phyloP scores from a whole-genome alignment of 352 stramenopile species.

The Phytophthora ramorum region DNA sequence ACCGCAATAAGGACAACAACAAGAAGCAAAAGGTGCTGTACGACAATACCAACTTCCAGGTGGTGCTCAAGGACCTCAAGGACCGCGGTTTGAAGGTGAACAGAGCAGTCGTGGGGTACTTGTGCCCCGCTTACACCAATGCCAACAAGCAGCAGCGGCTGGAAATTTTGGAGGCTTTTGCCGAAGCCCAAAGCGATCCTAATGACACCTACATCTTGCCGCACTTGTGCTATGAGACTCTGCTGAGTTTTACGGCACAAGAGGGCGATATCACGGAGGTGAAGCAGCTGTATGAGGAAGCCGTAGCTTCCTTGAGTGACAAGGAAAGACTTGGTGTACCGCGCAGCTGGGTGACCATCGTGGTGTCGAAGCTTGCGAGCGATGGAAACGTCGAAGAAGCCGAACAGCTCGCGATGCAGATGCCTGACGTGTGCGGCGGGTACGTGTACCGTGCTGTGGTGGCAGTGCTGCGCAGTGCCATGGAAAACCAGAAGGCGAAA shows the following conservation, averaged over 20 bases:
- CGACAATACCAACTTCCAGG: constrained; percentile 45
- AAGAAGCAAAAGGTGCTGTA: constrained; percentile 41
- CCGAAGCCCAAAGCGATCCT: constrained; percentile 28
- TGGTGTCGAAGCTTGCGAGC: constrained; percentile 51
- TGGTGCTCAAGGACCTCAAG: constrained; percentile 51
- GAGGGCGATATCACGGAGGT: constrained; percentile 47
- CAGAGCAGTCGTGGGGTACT: constrained; percentile 50
- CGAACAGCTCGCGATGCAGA: constrained; percentile 41
- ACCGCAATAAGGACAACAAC: constrained; percentile 28
- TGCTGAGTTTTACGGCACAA: constrained; percentile 48
- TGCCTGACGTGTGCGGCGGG: constrained; percentile 44
- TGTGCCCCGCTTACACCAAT: constrained; percentile 47
- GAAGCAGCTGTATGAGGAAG: constrained; percentile 57
- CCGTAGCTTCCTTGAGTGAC: constrained; percentile 38
- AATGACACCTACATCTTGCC: constrained; percentile 59
- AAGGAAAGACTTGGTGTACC: constrained; percentile 42
- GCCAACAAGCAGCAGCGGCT: constrained; percentile 67
- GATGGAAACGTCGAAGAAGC: constrained; percentile 51
- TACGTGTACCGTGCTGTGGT: constrained; percentile 55
- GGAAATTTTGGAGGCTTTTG: constrained; percentile 64
- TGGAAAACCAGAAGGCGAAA: constrained; percentile 31
- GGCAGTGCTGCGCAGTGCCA: constrained; percentile 47
- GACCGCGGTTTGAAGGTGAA: constrained; percentile 45
- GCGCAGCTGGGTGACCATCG: constrained; percentile 50
- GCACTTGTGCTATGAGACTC: constrained; percentile 48